Conservation (phyloP, 2,329 filamentous ascomycete genomes). For the Diaporthe sp. region DNA sequence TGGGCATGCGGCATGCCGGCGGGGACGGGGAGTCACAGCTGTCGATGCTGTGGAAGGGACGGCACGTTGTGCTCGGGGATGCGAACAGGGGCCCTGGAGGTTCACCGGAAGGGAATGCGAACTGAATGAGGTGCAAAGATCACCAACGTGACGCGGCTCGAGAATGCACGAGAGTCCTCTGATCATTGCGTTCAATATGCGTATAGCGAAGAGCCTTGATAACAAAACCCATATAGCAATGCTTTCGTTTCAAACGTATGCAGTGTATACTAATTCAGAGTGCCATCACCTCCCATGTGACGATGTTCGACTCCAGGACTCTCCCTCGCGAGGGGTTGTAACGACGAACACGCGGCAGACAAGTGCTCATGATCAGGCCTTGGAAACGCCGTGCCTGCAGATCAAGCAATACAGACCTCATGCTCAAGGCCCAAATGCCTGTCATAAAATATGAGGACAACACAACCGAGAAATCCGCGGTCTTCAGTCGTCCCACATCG, state of each 20-base stretch:
- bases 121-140: neutral
- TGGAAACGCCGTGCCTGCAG: neutral
- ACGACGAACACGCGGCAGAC: neutral
- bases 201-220: neutral
- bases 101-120: neutral
- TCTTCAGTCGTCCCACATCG: constrained; percentile 84
- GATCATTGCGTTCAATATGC: neutral
- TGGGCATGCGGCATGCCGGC: constrained; percentile 60
- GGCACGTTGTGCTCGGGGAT: constrained; percentile 50
- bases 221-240: neutral
- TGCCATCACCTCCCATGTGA: neutral
- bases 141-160: neutral
- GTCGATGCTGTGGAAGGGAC: constrained; percentile 67
- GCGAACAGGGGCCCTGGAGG: neutral
- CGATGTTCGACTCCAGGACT: neutral
- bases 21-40: constrained; percentile 55
- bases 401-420: neutral
- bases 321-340: neutral
- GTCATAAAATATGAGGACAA: neutral
- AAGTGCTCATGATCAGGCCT: neutral
- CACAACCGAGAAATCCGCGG: neutral
- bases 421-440: neutral
- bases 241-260: neutral
- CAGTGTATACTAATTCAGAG: neutral
- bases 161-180: neutral